These are phyloP conservation scores for Hansenula sp. DNA, from an alignment of 1,139 yeast genomes.

Conservation along the genomic window DNA sequence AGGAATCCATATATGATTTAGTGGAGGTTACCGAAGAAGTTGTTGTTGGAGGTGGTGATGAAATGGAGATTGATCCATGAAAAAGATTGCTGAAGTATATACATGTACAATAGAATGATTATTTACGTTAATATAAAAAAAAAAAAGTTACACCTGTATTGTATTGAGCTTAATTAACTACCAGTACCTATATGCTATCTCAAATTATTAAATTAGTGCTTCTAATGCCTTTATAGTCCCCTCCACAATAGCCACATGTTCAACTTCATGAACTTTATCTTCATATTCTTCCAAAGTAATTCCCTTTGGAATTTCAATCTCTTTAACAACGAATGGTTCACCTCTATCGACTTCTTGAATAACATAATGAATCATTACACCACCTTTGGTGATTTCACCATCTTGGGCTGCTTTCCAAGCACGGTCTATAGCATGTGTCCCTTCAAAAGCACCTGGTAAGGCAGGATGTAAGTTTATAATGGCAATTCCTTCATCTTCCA, in stretches of 20 bases:
- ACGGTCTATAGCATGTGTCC: slow-evolving; percentile 93
- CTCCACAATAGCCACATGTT: slow-evolving; percentile 89
- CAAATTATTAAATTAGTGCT: slow-evolving; percentile 1
- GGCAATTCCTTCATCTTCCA: slow-evolving; percentile 58
- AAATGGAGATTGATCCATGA: slow-evolving; percentile 71
- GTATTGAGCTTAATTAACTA: too few species aligned
- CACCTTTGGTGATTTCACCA: slow-evolving; percentile 75
- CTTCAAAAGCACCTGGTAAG: slow-evolving; percentile 94
- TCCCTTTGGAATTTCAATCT: slow-evolving; percentile 62
- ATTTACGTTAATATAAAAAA: not conserved
- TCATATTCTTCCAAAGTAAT: slow-evolving; percentile 82
- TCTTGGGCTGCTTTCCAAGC: slow-evolving; percentile 94
- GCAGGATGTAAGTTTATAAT: slow-evolving; percentile 96
- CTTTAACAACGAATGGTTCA: slow-evolving; percentile 78
- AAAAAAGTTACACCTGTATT: not conserved
- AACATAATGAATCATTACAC: slow-evolving; percentile 95
- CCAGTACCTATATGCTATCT: too few species aligned
- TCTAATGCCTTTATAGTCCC: slow-evolving; percentile 65
- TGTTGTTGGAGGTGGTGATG: slow-evolving; percentile 38
- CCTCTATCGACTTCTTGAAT: slow-evolving; percentile 95
- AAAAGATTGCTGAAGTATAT: not conserved
- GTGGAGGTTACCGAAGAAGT: slow-evolving; percentile 72
- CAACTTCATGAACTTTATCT: slow-evolving; percentile 75
- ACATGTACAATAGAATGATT: not conserved
- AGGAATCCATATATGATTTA: slow-evolving; percentile 57